These are phyloP conservation scores for Trichosporon sp. DNA, from an alignment of 1,284 basidiomycete genomes.

Conservation along the genomic window DNA sequence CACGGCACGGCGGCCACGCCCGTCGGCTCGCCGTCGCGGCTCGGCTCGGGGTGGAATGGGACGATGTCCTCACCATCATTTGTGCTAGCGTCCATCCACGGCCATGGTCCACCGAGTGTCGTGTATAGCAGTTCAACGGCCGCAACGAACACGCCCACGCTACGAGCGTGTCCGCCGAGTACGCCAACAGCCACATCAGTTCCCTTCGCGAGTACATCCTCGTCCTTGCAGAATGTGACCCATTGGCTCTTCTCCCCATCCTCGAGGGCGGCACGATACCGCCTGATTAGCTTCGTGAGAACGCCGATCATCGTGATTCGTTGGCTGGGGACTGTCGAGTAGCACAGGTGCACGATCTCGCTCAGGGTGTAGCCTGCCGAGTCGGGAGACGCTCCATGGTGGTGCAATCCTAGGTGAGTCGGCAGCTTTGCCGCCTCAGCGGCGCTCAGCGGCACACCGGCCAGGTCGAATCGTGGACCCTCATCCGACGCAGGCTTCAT, in stretches of 20 bases:
- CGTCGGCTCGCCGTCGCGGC: conserved; percentile 8
- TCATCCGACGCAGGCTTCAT: conserved; percentile 21
- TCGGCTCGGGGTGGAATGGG: conserved; percentile 9
- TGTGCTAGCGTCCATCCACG: conserved; percentile 13
- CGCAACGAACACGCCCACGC: conserved; percentile 28
- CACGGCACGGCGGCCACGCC: conserved; percentile 31
- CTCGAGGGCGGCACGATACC: conserved; percentile 6
- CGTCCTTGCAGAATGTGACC: conserved; percentile 10
- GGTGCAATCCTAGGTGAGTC: conserved; percentile 79
- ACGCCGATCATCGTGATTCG: conserved; percentile 74
- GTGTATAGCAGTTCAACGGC: conserved; percentile 35
- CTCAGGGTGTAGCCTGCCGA: conserved; percentile 82
- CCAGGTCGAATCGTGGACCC: conserved; percentile 61
- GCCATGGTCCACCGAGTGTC: conserved; percentile 26
- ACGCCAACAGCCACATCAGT: conserved; percentile 9
- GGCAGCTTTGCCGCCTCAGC: conserved; percentile 53
- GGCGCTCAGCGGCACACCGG: conserved; percentile 60
- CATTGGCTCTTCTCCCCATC: conserved; percentile 13
- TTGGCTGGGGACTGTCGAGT: conserved; percentile 78
- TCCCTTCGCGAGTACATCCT: conserved; percentile 11
- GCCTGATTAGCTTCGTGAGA: conserved; percentile 56
- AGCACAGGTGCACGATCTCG: conserved; percentile 74
- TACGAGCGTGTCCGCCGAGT: conserved; percentile 6
- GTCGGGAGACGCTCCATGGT: conserved; percentile 68
- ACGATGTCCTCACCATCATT: not conserved